phyloP scores from a whole-genome alignment of 1,284 basidiomycete genomes.

The Irpex lacteus region DNA sequence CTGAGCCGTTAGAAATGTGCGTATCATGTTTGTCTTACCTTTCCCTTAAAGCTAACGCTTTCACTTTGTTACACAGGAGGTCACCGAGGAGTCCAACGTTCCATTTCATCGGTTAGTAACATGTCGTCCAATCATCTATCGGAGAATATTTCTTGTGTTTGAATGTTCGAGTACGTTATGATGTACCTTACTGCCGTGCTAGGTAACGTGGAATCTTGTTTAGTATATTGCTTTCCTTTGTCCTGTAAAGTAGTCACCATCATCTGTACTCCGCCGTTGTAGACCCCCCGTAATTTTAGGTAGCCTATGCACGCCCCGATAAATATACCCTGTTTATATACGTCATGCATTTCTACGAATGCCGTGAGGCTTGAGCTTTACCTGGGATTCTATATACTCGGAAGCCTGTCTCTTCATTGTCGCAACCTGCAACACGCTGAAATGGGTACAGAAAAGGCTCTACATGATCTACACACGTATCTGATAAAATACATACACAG shows the following conservation, averaged over 20 bases:
- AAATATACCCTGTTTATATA: too few relatives aligned
- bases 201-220: neutral
- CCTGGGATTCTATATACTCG: too few relatives aligned
- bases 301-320: too few relatives aligned
- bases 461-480: neutral
- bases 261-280: neutral
- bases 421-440: too few relatives aligned
- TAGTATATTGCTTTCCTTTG: neutral
- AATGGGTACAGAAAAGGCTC: neutral
- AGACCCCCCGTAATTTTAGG: neutral
- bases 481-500: neutral
- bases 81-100: neutral
- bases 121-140: neutral
- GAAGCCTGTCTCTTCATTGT: too few relatives aligned
- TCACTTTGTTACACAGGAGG: neutral
- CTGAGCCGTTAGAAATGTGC: conserved; percentile 42
- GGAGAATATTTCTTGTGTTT: neutral
- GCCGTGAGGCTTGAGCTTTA: too few relatives aligned
- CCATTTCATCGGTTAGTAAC: neutral
- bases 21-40: conserved; percentile 3
- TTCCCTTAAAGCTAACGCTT: neutral
- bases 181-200: neutral
- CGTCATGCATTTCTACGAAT: too few relatives aligned
- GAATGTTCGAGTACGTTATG: neutral
- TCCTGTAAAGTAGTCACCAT: neutral